Evolutionary conservation across 352 stramenopile genomes (phyloP), one percentile per base, ranked within the genome.

Genomic region (Globisporangium ultimum): DNA sequence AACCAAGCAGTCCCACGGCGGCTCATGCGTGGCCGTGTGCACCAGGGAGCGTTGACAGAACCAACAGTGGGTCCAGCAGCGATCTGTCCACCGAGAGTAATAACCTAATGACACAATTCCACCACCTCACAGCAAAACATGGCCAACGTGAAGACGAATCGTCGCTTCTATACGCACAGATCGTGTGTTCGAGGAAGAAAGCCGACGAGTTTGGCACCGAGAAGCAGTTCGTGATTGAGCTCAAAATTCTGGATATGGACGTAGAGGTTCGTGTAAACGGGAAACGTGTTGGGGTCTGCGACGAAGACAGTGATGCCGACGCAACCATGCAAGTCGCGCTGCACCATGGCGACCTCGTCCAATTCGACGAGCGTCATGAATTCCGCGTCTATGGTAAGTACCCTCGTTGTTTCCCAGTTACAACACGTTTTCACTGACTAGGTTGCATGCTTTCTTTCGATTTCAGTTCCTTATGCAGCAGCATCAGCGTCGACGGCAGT

Each of bases 301-400:
- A 60, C 7, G 55, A 57, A 36, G 28, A 36, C 8, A 10, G 28
- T 1, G 28, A 10, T 10, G 28, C 4, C 28, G 8, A 10, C 7
- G 28, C 28, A 10, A 10, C 28, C 34, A 34, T 43, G 0, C 38
- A 40, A 11, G 58, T 55, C 12, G 64, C 71, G 17, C 52, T 89
- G 10, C 65, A 71, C 51, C 74, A 89, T 46, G 74, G 76, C 3
- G 79, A 87, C 28, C 67, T 70, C 28, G 60, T 89, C 28, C 68
- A 71, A 28, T 60, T 89, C 12, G 76, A 75, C 10, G 63, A 62
- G 15, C 53, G 54, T 2, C 72, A 73, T 43, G 70, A 63, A 48
- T 87, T 86, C 41, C 68, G 74, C 15, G 69, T 86, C 36, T 70
- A 80, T 53, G 66, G 75, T 83, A 66, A 48, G 70, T 58, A 9